Evolutionary conservation across 176 grass and related monocot species (phyloP), one percentile per base, ranked within the genome.

Genomic region (Phoenix roebelenii): DNA sequence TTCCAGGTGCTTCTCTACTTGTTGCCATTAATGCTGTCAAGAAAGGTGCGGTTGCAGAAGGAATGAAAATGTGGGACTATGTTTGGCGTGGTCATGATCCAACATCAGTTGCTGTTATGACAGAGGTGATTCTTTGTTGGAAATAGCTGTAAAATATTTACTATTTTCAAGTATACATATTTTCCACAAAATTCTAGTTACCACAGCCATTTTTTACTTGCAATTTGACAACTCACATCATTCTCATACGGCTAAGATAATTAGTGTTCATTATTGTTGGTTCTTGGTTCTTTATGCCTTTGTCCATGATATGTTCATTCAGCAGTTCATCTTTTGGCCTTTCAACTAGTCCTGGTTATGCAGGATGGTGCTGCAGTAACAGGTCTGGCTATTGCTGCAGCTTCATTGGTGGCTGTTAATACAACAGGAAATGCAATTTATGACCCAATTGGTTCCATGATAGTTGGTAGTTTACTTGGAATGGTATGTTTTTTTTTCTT

Each of bases 71-170:
- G 24, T 79, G 79, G 80, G 94, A 98, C 51, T 93, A 98, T 77
- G 76, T 93, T 18, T 98, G 94, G 94, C 79, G 79, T 53, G 94
- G 88, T 66, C 88, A 98, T 83, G 82, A 98, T 77, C 94, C 85
- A 75, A 98, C 94, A 77, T 98, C 94, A 55, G 94, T 98, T 79
- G 94, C 85, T 73, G 94, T 98, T 59, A 98, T 98, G 94, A 74
- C 82, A 20, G 94, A 98, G 83, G 88, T 93, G 23, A 84, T 74
- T 60, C 61, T 71, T 15, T 25, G 61, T 73, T 77, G 5, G 52
- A 59, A 25, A 61, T 35, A 66, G 57, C 20, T 25, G 50, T 18
- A 66, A 74, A 12, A 10, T 51, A 55, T 22, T 55, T 55, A n/a
- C 6, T 22, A 55, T 22, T 22, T 55, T 55, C 53, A 55, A 55